Evolutionary conservation across 2,329 filamentous ascomycete species (phyloP).

Genomic region (Fusarium sp.): DNA sequence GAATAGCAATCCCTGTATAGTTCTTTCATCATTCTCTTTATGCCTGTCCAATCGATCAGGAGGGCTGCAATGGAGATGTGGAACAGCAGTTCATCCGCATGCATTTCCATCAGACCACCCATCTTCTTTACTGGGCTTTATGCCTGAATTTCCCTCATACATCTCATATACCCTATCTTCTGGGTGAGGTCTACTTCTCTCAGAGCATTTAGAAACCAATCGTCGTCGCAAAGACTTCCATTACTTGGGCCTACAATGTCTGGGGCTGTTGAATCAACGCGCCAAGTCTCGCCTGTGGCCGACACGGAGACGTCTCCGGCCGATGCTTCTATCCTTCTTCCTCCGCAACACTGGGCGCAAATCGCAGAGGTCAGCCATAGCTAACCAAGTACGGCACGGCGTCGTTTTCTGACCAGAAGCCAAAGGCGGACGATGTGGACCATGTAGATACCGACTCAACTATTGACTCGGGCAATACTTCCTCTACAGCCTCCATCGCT

Average conservation of each 20-base stretch:
- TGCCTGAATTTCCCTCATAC: too few species aligned
- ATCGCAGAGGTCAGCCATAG: conserved; percentile 22
- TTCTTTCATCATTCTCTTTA: too few species aligned
- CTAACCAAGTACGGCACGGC: background rate
- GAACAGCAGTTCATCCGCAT: too few species aligned
- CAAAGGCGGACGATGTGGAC: background rate
- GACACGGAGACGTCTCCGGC: background rate
- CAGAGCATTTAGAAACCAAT: too few species aligned
- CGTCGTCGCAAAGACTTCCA: background rate
- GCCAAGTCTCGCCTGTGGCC: background rate
- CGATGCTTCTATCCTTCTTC: conserved; percentile 13
- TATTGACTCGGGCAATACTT: conserved; percentile 17
- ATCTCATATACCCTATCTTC: too few species aligned
- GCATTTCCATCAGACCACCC: too few species aligned
- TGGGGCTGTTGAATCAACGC: background rate
- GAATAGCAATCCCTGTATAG: too few species aligned
- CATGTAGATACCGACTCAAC: conserved; percentile 10
- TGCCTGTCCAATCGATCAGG: too few species aligned
- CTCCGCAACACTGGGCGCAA: conserved; percentile 36
- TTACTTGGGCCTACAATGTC: background rate
- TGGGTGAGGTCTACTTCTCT: too few species aligned
- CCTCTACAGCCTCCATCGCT: conserved; percentile 32
- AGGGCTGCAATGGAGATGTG: too few species aligned
- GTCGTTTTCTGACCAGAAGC: background rate
- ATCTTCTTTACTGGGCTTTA: too few species aligned